Base-by-base conservation (phyloP, 2,329 filamentous ascomycete species). In the Coleophoma cylindrospora region DNA sequence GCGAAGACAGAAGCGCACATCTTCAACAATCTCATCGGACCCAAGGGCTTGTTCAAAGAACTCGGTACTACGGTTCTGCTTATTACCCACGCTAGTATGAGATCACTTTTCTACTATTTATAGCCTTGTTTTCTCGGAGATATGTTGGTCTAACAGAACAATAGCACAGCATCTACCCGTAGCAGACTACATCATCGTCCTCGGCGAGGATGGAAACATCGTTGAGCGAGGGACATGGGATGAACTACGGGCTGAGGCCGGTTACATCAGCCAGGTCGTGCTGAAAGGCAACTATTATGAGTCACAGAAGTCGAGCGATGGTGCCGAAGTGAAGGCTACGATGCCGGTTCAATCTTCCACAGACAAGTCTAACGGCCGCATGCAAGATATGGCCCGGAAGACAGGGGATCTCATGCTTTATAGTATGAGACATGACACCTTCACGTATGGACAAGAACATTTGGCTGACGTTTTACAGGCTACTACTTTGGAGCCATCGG, bases 1-100 rank as follows among this genome's bases (percentile, higher is more conserved):
- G 62, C 65, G 2, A 61, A 65, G 3, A 80, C 75, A 0, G 64
- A 70, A 11, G 57, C 66, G 3, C 54, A 64, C 1, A 63, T 79
- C 6, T 73, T 77, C 32, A 58, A 67, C 12, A 60, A 64, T 2
- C 60, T 77, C 0, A 55, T 77, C 3, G 68, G 69, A 0, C 36
- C 54, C 2, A 51, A 61, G 3, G 76, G 76, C 0, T 49, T 78
- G 0, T 58, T 77, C 2, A 66, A 66, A 15, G 60, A 57, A 15
- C 55, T 60, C 15, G 60, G 64, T 0, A 61, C 63, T 4, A 73
- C 71, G 1, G 68, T 72, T 1, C 53, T 78, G 0, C 57, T 78
- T 6, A 68, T 66, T 1, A 75, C 74, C 0, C 70, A 74, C 46
- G 64, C 66, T 1, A 57, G 66, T 63, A 58, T 54, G 53, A 60